Percentiles rank a stretch among this genome's conserved stretches.
Conservation (phyloP, 805 yeast genomes). For the Suhomyces xylopsoci region DNA sequence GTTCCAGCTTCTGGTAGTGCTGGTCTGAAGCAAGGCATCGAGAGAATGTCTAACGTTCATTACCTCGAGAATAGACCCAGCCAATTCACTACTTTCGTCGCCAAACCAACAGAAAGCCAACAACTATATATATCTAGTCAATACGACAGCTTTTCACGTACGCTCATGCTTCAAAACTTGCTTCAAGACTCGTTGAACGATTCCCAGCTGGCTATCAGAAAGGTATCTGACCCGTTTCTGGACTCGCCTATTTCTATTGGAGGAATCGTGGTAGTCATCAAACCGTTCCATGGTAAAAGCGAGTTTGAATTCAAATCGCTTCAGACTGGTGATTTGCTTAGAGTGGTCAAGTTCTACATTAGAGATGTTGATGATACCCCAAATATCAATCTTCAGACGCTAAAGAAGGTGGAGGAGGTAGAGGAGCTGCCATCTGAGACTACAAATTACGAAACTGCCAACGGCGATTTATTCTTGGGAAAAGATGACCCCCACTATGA, state of each 20-base stretch:
- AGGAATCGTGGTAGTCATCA: conserved; percentile 31
- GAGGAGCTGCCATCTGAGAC: background rate
- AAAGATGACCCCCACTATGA: conserved; percentile 15
- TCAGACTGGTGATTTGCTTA: conserved; percentile 30
- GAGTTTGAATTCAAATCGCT: conserved; percentile 20
- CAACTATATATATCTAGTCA: conserved; percentile 13
- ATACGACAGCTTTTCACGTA: conserved; percentile 25
- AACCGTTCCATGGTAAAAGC: conserved; percentile 20
- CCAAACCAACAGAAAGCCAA: conserved; percentile 13
- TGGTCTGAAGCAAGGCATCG: conserved; percentile 2
- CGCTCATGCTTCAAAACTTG: conserved; percentile 25
- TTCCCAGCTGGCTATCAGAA: conserved; percentile 14
- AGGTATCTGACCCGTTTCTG: conserved; percentile 31
- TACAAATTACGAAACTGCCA: background rate
- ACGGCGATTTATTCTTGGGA: conserved; percentile 9
- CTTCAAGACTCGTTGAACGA: conserved; percentile 14
- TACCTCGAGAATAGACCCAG: conserved; percentile 5
- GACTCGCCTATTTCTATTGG: conserved; percentile 19
- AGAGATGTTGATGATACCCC: conserved; percentile 3
- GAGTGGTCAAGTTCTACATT: conserved; percentile 25
- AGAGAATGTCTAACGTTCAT: conserved; percentile 7
- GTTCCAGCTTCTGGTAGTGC: background rate
- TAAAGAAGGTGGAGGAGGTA: background rate
- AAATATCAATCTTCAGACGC: background rate
- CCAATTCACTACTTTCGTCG: conserved; percentile 9